A percentile compares a stretch with the other conserved stretches of the same genome.
These are phyloP conservation scores for Ambrosia trifida DNA, from an alignment of 129 eudicot genomes.

Conservation along the genomic window DNA sequence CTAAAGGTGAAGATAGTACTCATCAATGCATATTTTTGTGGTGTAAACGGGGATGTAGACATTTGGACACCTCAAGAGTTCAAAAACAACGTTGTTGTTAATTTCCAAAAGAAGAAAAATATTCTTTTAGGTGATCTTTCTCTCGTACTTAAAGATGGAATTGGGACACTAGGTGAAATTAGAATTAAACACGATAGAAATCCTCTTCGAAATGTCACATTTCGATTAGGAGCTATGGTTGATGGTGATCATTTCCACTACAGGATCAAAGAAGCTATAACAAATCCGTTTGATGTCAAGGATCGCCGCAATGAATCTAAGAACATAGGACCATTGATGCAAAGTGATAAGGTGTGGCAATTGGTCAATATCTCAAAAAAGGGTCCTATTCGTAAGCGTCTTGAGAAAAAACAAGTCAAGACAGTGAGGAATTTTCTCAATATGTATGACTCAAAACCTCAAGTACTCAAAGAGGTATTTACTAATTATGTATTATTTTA, in stretches of 20 bases:
- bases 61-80: conserved; percentile 6
- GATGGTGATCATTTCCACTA: neutral
- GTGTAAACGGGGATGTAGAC: neutral
- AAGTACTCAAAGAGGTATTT: conserved; percentile 37
- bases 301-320: conserved; percentile 26
- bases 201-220: conserved; percentile 9
- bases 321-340: conserved; percentile 4
- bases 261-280: conserved; percentile 19
- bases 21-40: conserved; percentile 8
- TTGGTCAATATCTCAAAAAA: conserved; percentile 28
- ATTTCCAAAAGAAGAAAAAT: conserved; percentile 20
- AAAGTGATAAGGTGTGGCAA: conserved; percentile 28
- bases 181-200: conserved; percentile 21
- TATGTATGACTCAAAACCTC: conserved; percentile 18
- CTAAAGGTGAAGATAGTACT: conserved; percentile 29
- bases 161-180: conserved; percentile 20
- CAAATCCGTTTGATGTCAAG: conserved; percentile 21
- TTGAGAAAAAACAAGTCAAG: neutral
- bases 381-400: conserved; percentile 15
- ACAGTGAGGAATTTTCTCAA: conserved; percentile 38
- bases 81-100: conserved; percentile 7
- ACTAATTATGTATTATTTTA: neutral
- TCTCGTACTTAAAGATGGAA: conserved; percentile 23
- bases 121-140: conserved; percentile 19
- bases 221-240: conserved; percentile 32